Evolutionary conservation across 1,284 basidiomycete genomes (phyloP).

Genomic region (Ustilago crameri): DNA sequence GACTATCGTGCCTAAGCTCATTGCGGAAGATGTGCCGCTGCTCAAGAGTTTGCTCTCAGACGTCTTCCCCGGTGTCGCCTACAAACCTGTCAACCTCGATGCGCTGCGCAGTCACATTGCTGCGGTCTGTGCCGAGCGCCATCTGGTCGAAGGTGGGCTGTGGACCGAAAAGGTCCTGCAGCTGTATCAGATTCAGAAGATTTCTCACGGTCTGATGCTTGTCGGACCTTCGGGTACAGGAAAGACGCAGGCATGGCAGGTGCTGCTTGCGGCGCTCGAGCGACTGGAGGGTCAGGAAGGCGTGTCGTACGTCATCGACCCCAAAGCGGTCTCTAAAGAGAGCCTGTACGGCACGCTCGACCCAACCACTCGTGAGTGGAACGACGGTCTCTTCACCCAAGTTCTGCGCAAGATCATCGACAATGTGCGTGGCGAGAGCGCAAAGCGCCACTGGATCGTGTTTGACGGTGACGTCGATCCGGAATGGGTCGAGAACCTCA

Average conservation of each 20-base stretch:
- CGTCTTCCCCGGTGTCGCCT: conserved; percentile 96
- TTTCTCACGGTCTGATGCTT: conserved; percentile 99
- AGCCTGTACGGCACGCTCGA: conserved; percentile 97
- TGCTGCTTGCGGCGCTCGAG: conserved; percentile 89
- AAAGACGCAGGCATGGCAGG: conserved; percentile 97
- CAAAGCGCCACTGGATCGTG: conserved; percentile 98
- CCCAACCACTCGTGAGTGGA: conserved; percentile 98
- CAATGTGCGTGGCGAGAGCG: conserved; percentile 95
- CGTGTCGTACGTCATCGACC: conserved; percentile 95
- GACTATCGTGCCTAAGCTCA: conserved; percentile 97
- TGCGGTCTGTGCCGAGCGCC: conserved; percentile 86
- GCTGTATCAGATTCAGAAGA: conserved; percentile 98
- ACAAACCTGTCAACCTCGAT: conserved; percentile 87
- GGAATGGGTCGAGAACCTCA: conserved; percentile 99
- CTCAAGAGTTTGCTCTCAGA: conserved; percentile 93
- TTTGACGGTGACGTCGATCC: conserved; percentile 99
- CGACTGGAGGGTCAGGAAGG: conserved; percentile 91
- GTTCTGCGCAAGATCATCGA: conserved; percentile 97
- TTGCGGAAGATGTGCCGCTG: conserved; percentile 95
- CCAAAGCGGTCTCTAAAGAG: conserved; percentile 99
- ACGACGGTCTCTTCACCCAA: conserved; percentile 97
- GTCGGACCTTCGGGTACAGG: conserved; percentile 97
- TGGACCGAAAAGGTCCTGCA: conserved; percentile 98
- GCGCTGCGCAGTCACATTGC: conserved; percentile 84
- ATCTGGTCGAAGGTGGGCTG: conserved; percentile 83